Evolutionary conservation across 1,139 yeast genomes (phyloP).

Genomic region (Yamadazyma buinensis): DNA sequence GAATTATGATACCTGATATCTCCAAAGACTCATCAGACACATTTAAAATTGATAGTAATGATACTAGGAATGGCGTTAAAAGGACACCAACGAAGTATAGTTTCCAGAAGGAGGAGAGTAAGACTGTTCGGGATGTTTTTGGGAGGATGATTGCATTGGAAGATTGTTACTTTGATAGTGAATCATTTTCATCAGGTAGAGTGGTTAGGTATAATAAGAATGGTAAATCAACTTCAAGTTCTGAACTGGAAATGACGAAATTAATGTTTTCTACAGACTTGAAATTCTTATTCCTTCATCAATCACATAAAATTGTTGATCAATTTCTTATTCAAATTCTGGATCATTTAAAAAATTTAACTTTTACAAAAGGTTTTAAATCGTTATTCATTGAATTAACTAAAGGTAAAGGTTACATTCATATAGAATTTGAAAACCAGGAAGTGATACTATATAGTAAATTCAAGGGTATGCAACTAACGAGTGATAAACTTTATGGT

Average conservation of each 20-base stretch:
- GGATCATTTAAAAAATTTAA: constrained; percentile 3
- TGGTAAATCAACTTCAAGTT: constrained; percentile 1
- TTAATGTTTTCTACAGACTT: background rate
- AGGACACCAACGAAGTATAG: background rate
- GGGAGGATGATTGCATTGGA: constrained; percentile 3
- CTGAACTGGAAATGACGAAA: background rate
- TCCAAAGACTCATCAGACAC: too few relatives aligned
- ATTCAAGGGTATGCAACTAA: background rate
- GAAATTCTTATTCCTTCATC: too few relatives aligned
- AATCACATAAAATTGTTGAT: constrained; percentile 2
- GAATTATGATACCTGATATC: too few relatives aligned
- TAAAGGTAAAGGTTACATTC: constrained; percentile 4
- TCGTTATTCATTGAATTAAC: constrained; percentile 1
- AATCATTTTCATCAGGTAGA: background rate
- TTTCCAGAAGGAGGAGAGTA: too few relatives aligned
- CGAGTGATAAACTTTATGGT: background rate
- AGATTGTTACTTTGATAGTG: constrained; percentile 1
- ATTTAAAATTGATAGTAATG: too few relatives aligned
- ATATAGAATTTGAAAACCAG: background rate
- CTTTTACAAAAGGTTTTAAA: background rate
- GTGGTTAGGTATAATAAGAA: constrained; percentile 2
- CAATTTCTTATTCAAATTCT: constrained; percentile 1
- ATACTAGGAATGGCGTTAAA: too few relatives aligned
- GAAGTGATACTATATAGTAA: background rate
- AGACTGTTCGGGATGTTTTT: constrained; percentile 2